Conservation (phyloP, 495 filamentous ascomycete species). For the Penicillium malachiteum region DNA sequence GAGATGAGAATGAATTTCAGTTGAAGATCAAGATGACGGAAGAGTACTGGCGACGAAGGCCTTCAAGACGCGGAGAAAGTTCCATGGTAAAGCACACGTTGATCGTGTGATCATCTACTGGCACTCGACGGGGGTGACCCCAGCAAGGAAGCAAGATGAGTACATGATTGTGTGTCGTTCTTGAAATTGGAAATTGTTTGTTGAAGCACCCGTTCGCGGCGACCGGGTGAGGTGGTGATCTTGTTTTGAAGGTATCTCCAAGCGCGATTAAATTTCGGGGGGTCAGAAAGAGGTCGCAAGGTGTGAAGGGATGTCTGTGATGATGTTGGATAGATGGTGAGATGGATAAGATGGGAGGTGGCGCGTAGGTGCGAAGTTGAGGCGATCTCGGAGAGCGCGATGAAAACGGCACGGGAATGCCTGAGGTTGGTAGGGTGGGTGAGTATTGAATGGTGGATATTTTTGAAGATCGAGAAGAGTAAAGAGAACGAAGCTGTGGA, state of each 20-base stretch:
- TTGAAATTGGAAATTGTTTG: neutral
- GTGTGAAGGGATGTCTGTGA: neutral
- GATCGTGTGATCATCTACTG: slow-evolving; percentile 31
- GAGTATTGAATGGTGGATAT: no score
- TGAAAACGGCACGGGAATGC: slow-evolving; percentile 27
- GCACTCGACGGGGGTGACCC: slow-evolving; percentile 26
- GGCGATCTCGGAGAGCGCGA: slow-evolving; percentile 13
- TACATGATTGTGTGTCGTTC: slow-evolving; percentile 26
- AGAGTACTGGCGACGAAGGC: slow-evolving; percentile 34
- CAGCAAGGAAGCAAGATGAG: slow-evolving; percentile 17
- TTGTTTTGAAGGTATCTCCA: neutral
- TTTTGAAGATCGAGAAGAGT: neutral
- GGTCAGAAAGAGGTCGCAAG: neutral
- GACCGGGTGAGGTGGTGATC: slow-evolving; percentile 1
- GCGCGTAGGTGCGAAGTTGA: slow-evolving; percentile 4
- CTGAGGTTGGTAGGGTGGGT: neutral
- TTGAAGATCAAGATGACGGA: slow-evolving; percentile 6
- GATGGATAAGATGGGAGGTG: neutral
- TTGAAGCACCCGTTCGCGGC: slow-evolving; percentile 4
- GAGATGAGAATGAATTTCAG: slow-evolving; percentile 7
- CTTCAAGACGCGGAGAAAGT: slow-evolving; percentile 30
- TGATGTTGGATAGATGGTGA: neutral
- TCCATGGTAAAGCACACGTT: slow-evolving; percentile 37
- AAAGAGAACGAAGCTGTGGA: neutral
- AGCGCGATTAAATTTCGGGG: neutral